Base-by-base conservation (phyloP, 768 basidiomycete species). In the Lactifluus rugatus region DNA sequence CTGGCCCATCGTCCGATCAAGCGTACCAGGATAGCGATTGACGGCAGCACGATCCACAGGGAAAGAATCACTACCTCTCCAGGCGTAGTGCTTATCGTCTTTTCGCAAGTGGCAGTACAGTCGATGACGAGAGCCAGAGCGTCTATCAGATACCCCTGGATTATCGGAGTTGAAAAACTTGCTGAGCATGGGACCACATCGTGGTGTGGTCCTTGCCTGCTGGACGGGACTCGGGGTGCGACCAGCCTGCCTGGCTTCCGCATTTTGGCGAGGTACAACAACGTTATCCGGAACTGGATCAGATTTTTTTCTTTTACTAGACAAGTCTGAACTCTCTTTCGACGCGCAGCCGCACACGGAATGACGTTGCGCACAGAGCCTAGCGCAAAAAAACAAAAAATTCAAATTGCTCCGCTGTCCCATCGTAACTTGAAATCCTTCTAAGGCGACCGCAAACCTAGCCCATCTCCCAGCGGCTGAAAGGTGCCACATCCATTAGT, bases 61-160 rank as follows among this genome's bases (percentile, higher is more conserved):
- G 28, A 49, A 21, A 25, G 49, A 5, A 11, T 23, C 25, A 19
- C 37, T 5, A 44, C 36, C 48, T 31, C 52, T 37, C 42, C n/a
- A 16, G 28, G n/a, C 14, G 39, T 25, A 41, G 23, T 31, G 16
- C 36, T 25, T 36, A 41, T 48, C 37, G 16, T 48, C 31, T 13
- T 28, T 54, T 41, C 10, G 21, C 41, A 36, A 48, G 58, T 54
- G 58, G 58, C 47, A 48, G 32, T 44, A 44, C 55, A 26, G 31
- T 21, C 23, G 21, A 28, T 46, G 44, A 47, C n/a, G 28, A 26
- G 10, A 34, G 11, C 17, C 6, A 17, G 21, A 34, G 41, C 25
- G 28, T 42, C 41, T 54, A 59, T 49, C 42, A 16, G 47, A 54
- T 58, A 8, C 28, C 46, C 46, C 52, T 51, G 39, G 47, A 54